Percentiles rank a stretch among this genome's conserved stretches.
Conservation (phyloP, 805 yeast species). For the Naumovozyma castellii region DNA sequence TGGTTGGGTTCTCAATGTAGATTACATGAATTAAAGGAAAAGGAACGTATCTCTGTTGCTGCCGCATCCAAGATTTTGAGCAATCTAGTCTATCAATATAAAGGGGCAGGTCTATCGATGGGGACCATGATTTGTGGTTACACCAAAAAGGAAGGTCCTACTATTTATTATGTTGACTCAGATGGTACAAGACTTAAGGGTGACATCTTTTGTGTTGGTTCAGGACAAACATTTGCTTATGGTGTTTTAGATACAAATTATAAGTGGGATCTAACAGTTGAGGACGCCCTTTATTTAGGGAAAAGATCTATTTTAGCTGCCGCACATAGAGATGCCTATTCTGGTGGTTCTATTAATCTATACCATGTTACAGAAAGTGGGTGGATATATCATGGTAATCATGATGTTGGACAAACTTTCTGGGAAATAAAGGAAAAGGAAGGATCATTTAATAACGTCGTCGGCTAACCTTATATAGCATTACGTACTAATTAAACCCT, state of each 20-base stretch:
- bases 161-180: conserved; percentile 91
- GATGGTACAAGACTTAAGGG: conserved; percentile 96
- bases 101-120: conserved; percentile 98
- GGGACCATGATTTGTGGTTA: conserved; percentile 99
- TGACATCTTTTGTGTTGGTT: conserved; percentile 92
- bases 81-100: conserved; percentile 84
- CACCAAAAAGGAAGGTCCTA: conserved; percentile 90
- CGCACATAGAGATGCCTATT: conserved; percentile 94
- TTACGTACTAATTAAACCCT: not conserved
- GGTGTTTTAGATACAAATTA: conserved; percentile 94
- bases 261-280: conserved; percentile 83
- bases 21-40: conserved; percentile 86
- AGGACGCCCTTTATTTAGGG: conserved; percentile 89
- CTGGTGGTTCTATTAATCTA: conserved; percentile 92
- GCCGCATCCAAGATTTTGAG: conserved; percentile 92
- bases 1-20: conserved; percentile 98
- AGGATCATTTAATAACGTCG: conserved; percentile 79
- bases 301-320: conserved; percentile 95
- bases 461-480: conserved; percentile 17
- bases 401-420: conserved; percentile 81
- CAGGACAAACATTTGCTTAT: conserved; percentile 98
- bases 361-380: conserved; percentile 90
- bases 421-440: conserved; percentile 88
- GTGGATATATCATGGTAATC: conserved; percentile 93
- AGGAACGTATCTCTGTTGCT: conserved; percentile 89